Evolutionary conservation across 2,329 filamentous ascomycete species (phyloP).

Genomic region (Aspergillus ibericus): DNA sequence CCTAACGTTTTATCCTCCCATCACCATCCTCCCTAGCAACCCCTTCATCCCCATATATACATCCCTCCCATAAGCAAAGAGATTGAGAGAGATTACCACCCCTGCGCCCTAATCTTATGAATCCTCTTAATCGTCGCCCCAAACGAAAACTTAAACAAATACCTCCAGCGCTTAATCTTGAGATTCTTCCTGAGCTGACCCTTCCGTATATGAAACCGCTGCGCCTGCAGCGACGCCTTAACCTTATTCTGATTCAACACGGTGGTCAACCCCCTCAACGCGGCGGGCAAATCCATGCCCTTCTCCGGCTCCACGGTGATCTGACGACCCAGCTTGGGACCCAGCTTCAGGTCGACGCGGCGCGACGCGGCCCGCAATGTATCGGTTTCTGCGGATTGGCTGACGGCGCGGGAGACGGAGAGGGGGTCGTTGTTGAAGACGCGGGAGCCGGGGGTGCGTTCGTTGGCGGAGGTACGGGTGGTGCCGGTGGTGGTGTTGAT

Average conservation of each 20-base stretch:
- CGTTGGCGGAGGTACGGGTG: not conserved
- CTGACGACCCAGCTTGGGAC: slow-evolving; percentile 39
- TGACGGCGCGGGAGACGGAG: slow-evolving; percentile 24
- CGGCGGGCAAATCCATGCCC: slow-evolving; percentile 31
- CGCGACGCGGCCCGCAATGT: slow-evolving; percentile 21
- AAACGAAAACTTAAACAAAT: slow-evolving; percentile 47
- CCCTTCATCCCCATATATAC: not conserved
- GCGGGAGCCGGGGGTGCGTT: not conserved
- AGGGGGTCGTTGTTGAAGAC: slow-evolving; percentile 18
- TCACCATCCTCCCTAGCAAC: too few relatives aligned
- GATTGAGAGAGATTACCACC: slow-evolving; percentile 37
- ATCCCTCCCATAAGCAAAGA: not conserved
- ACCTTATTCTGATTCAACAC: slow-evolving; percentile 36
- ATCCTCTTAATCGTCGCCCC: slow-evolving; percentile 43
- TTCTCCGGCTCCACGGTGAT: slow-evolving; percentile 35
- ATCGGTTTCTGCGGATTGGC: slow-evolving; percentile 18
- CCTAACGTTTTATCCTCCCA: not conserved
- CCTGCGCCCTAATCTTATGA: slow-evolving; percentile 47
- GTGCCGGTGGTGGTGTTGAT: slow-evolving; percentile 15
- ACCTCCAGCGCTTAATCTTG: slow-evolving; percentile 43
- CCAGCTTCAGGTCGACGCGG: slow-evolving; percentile 37
- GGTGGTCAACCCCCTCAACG: slow-evolving; percentile 29
- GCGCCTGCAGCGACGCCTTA: slow-evolving; percentile 28
- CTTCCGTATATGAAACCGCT: slow-evolving; percentile 45
- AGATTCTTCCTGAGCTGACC: slow-evolving; percentile 44